Evolutionary conservation across 2,329 filamentous ascomycete species (phyloP), one percentile per base, ranked within the genome.

Genomic region (Aspergillus udagawae): DNA sequence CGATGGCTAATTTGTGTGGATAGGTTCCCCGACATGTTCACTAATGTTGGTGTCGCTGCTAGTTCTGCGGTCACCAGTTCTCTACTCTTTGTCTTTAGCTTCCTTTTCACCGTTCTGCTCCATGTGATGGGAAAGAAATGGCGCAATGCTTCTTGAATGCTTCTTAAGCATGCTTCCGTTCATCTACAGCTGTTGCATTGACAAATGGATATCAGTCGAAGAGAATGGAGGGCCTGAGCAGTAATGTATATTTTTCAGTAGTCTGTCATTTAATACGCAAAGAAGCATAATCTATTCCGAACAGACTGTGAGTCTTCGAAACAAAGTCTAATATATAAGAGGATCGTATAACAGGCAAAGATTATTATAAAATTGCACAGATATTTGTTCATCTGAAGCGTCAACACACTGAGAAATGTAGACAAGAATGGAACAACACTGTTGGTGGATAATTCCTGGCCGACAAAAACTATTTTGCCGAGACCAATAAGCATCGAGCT

Each of bases 1-100:
- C 2, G 14, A 42, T 57, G 8, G 53, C 61, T 70, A 59, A 68
- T 57, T 6, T 25, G 10, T 25, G 10, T 35, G 21, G 20, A 21
- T 42, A 74, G 72, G 71, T 74, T 73, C 51, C 59, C 68, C 14
- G 55, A 60, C 8, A 73, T 74, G 70, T 74, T 75, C 45, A 65
- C 70, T 14, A 70, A 52, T 49, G 70, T 73, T 29, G 71, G 71
- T 3, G 32, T 73, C 5, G 69, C 68, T 8, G 63, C 64, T 2
- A 71, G 70, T 52, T 58, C 71, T 2, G 71, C 70, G 28, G 66
- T 74, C 20, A 61, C 59, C 1, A 61, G 62, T n/a, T 71, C 64
- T n/a, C 58, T 74, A 29, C 61, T 74, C 44, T 62, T 72, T 35
- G 64, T 59, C 7, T 65, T 65, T 49, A 71, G 72, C 58, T 63